Percentiles rank a stretch among this genome's conserved stretches.
phyloP scores from a whole-genome alignment of 129 eudicot genomes.

The Artemisia annua region DNA sequence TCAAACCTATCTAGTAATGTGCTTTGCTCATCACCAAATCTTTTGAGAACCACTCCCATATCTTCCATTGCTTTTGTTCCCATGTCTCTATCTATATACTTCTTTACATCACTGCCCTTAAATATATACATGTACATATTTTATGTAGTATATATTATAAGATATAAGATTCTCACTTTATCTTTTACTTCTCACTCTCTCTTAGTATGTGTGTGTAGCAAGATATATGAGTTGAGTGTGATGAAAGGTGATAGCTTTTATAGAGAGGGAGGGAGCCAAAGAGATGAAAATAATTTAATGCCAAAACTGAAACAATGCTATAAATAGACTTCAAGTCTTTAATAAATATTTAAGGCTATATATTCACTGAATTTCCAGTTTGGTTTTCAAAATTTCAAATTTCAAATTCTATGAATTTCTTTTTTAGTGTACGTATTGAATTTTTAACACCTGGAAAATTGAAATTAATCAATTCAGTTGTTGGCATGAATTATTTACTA shows the following conservation, averaged over 20 bases:
- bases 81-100: conserved; percentile 23
- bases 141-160: background rate
- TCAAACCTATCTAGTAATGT: conserved; percentile 65
- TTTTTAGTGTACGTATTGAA: too few species aligned
- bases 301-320: conserved; percentile 14
- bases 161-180: background rate
- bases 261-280: conserved; percentile 25
- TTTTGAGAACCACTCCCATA: conserved; percentile 39
- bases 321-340: conserved; percentile 6
- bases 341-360: background rate
- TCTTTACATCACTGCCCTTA: conserved; percentile 9
- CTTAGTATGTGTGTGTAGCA: conserved; percentile 8
- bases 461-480: too few species aligned
- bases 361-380: background rate
- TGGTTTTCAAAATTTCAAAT: background rate
- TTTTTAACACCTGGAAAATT: too few species aligned
- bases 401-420: background rate
- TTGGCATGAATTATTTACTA: too few species aligned
- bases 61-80: conserved; percentile 38
- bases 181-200: background rate
- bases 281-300: conserved; percentile 26
- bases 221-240: conserved; percentile 32
- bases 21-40: conserved; percentile 73
- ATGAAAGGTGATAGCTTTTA: conserved; percentile 33
- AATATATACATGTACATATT: conserved; percentile 19